A percentile compares a stretch with the other conserved stretches of the same genome.
Conservation (phyloP, 2,329 filamentous ascomycete species). For the Scleromitrula shiraiana region DNA sequence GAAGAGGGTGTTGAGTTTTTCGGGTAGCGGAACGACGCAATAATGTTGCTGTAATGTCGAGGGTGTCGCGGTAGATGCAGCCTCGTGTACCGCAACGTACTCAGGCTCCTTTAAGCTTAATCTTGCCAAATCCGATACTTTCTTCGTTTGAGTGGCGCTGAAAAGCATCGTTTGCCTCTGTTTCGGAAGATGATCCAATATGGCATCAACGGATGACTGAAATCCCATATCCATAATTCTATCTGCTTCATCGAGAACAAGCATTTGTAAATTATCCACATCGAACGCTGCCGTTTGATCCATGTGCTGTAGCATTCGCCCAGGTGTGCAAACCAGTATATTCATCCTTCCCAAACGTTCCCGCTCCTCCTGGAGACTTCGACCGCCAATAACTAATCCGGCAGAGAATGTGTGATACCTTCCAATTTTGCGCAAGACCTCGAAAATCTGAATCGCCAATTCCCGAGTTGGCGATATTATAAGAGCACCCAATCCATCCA, state of each 20-base stretch:
- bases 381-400: slow-evolving; percentile 87
- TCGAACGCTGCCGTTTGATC: slow-evolving; percentile 89
- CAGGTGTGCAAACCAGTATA: slow-evolving; percentile 91
- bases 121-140: slow-evolving; percentile 83
- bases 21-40: slow-evolving; percentile 71
- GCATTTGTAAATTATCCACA: slow-evolving; percentile 81
- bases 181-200: slow-evolving; percentile 82
- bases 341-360: slow-evolving; percentile 88
- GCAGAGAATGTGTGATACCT: slow-evolving; percentile 86
- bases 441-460: slow-evolving; percentile 92
- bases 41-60: slow-evolving; percentile 84
- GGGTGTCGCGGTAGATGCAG: slow-evolving; percentile 72
- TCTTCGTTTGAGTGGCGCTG: slow-evolving; percentile 92
- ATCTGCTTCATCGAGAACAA: slow-evolving; percentile 93
- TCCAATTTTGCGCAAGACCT: slow-evolving; percentile 84
- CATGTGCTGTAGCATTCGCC: slow-evolving; percentile 89
- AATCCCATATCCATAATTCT: slow-evolving; percentile 98
- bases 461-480: slow-evolving; percentile 93
- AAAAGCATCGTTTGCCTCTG: slow-evolving; percentile 88
- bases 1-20: slow-evolving; percentile 88
- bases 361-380: slow-evolving; percentile 78
- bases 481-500: slow-evolving; percentile 84
- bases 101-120: slow-evolving; percentile 85
- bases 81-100: slow-evolving; percentile 89
- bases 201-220: slow-evolving; percentile 79